Conservation (phyloP, 129 eudicot genomes). For the Pseudognaphalium luteoalbum region DNA sequence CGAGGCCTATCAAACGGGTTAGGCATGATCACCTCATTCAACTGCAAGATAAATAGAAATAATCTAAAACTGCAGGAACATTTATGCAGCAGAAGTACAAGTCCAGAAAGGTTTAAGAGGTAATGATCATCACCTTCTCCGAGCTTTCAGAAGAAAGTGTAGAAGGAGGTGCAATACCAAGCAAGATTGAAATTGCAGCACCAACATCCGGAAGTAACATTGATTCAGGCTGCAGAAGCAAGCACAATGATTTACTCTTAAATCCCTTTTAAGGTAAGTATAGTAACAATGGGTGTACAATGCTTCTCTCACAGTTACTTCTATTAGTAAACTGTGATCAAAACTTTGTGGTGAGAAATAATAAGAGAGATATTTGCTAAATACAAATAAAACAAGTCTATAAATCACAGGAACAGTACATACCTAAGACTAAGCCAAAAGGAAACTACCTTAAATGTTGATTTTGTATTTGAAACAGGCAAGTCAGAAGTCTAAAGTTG, state of each 20-base stretch:
- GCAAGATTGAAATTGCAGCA: slow-evolving; percentile 79
- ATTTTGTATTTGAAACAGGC: neutral
- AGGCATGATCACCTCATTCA: slow-evolving; percentile 69
- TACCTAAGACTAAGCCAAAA: neutral
- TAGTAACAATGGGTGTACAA: neutral
- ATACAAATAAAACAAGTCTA: neutral
- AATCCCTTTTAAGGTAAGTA: neutral
- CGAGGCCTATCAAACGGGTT: slow-evolving; percentile 80
- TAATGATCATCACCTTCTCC: slow-evolving; percentile 45
- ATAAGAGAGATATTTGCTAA: neutral
- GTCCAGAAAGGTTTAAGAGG: neutral
- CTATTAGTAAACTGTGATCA: neutral
- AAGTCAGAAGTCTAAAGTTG: neutral
- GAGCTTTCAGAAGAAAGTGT: slow-evolving; percentile 58
- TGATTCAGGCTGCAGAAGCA: slow-evolving; percentile 48
- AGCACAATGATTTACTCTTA: slow-evolving; percentile 8
- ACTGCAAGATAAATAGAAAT: slow-evolving; percentile 42
- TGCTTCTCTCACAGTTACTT: neutral
- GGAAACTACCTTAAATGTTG: neutral
- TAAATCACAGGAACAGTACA: neutral
- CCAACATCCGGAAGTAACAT: slow-evolving; percentile 70
- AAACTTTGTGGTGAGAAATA: neutral
- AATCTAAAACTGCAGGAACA: neutral
- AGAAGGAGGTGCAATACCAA: slow-evolving; percentile 73
- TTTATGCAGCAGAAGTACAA: neutral